These are phyloP conservation scores for Yamadazyma scolyti DNA, from an alignment of 805 yeast genomes.

Conservation along the genomic window DNA sequence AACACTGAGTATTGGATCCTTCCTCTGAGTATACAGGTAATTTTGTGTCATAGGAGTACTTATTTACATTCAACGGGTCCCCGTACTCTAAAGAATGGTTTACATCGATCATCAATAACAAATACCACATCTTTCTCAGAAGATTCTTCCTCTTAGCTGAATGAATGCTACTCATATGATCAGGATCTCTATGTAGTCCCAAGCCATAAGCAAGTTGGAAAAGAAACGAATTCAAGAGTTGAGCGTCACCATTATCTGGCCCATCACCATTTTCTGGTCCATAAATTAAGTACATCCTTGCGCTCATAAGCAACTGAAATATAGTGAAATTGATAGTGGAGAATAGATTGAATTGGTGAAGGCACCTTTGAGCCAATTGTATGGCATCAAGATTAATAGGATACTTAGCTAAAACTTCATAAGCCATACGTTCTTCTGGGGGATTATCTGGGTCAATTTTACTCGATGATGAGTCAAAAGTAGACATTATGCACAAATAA, in stretches of 20 bases:
- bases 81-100: constrained; percentile 26
- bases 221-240: constrained; percentile 47
- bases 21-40: constrained; percentile 31
- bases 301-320: constrained; percentile 49
- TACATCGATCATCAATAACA: constrained; percentile 25
- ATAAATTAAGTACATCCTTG: constrained; percentile 46
- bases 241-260: constrained; percentile 54
- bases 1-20: constrained; percentile 27
- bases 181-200: constrained; percentile 68
- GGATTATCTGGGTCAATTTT: constrained; percentile 15
- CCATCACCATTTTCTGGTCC: constrained; percentile 57
- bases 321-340: constrained; percentile 45
- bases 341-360: constrained; percentile 27
- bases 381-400: constrained; percentile 28
- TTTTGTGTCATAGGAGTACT: constrained; percentile 25
- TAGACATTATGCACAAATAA: constrained; percentile 35
- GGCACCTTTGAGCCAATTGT: constrained; percentile 29
- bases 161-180: constrained; percentile 15
- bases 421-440: constrained; percentile 19
- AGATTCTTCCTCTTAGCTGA: constrained; percentile 31
- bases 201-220: constrained; percentile 66
- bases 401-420: constrained; percentile 22
- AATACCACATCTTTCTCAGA: constrained; percentile 36
- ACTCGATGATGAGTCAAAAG: constrained; percentile 16
- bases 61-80: constrained; percentile 28